These are phyloP conservation scores for Plenodomus biglobosus DNA, from an alignment of 2,329 filamentous ascomycete genomes.

Conservation along the genomic window DNA sequence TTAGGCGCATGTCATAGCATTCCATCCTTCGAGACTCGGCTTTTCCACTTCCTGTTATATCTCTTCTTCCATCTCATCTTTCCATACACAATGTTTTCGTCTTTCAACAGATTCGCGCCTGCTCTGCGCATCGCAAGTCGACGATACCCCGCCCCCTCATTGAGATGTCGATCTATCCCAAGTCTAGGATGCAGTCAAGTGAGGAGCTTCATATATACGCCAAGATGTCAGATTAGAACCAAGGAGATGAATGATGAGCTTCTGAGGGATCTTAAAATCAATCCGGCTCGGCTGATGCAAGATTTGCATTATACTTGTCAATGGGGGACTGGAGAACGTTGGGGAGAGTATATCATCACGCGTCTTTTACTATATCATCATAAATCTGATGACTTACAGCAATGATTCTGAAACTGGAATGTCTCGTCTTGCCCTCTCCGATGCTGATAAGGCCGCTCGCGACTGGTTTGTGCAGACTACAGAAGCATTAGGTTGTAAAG, in stretches of 20 bases:
- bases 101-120: constrained; percentile 10
- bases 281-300: constrained; percentile 61
- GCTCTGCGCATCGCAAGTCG: constrained; percentile 23
- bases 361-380: background rate
- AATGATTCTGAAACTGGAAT: constrained; percentile 61
- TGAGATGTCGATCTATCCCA: constrained; percentile 4
- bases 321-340: constrained; percentile 67
- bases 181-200: constrained; percentile 7
- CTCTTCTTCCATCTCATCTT: constrained; percentile 3
- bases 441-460: constrained; percentile 69
- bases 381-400: constrained; percentile 3
- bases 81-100: constrained; percentile 17
- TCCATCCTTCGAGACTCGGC: constrained; percentile 12
- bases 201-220: constrained; percentile 35
- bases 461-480: constrained; percentile 74
- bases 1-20: constrained; percentile 24
- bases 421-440: constrained; percentile 70
- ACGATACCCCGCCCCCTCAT: constrained; percentile 23
- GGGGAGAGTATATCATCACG: constrained; percentile 59
- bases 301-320: constrained; percentile 67
- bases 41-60: constrained; percentile 8
- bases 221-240: constrained; percentile 43
- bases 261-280: constrained; percentile 57
- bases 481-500: constrained; percentile 63
- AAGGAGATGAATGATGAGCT: constrained; percentile 55